phyloP scores from a whole-genome alignment of 768 basidiomycete species.

The Boletus fagicola region DNA sequence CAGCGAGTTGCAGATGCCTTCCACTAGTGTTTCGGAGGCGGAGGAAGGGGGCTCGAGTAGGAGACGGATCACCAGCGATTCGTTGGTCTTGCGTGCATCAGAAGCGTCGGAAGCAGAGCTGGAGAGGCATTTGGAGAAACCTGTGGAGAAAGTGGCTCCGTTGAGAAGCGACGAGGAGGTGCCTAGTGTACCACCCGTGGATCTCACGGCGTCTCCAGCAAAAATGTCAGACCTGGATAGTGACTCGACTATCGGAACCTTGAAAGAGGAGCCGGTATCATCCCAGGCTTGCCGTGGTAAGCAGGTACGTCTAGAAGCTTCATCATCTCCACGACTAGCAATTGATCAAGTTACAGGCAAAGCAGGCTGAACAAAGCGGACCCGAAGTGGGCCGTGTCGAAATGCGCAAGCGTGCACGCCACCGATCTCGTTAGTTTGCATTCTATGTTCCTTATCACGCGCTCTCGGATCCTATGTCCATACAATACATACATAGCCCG shows the following conservation, averaged over 20 bases:
- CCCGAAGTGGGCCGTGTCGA: too few species aligned
- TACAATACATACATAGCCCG: too few species aligned
- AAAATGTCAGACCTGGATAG: slow-evolving; percentile 68
- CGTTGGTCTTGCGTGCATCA: slow-evolving; percentile 66
- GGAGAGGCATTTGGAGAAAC: slow-evolving; percentile 26
- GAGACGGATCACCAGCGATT: slow-evolving; percentile 51
- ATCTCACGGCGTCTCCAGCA: slow-evolving; percentile 12
- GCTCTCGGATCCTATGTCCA: too few species aligned
- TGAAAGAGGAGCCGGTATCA: slow-evolving; percentile 26
- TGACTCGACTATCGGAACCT: slow-evolving; percentile 80
- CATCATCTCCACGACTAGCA: background rate
- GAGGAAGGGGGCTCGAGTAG: slow-evolving; percentile 55
- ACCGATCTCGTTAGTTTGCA: too few species aligned
- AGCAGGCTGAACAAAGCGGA: slow-evolving; percentile 25
- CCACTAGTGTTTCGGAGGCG: slow-evolving; percentile 69
- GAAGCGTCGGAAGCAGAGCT: slow-evolving; percentile 68
- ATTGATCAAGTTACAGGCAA: slow-evolving; percentile 19
- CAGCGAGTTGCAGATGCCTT: slow-evolving; percentile 55
- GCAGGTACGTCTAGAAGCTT: slow-evolving; percentile 28
- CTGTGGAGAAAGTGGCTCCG: slow-evolving; percentile 17
- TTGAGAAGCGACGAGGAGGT: slow-evolving; percentile 20
- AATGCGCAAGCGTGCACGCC: too few species aligned
- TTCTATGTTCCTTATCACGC: too few species aligned
- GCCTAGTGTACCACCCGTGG: slow-evolving; percentile 5
- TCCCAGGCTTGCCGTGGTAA: slow-evolving; percentile 16